phyloP scores from a whole-genome alignment of 2,329 filamentous ascomycete genomes.

The Fusarium pilosicola region DNA sequence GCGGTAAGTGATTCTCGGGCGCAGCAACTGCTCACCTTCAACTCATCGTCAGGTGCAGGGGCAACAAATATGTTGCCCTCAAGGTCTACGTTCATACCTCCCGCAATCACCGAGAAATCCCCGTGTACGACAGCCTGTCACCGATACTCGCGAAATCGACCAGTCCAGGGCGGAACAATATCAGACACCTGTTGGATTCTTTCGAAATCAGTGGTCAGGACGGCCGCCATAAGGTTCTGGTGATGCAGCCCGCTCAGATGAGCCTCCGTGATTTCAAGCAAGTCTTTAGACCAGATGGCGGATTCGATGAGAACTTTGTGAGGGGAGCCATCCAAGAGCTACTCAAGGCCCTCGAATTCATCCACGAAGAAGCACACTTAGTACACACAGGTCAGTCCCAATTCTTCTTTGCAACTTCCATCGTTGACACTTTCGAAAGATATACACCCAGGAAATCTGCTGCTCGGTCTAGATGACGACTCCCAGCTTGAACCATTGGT shows the following conservation, averaged over 20 bases:
- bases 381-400: conserved; percentile 47
- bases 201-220: conserved; percentile 36
- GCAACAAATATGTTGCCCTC: conserved; percentile 32
- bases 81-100: conserved; percentile 47
- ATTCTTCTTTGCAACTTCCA: too few species aligned
- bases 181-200: conserved; percentile 31
- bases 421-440: conserved; percentile 21
- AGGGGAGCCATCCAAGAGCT: conserved; percentile 46
- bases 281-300: conserved; percentile 35
- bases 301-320: conserved; percentile 44
- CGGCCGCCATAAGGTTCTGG: conserved; percentile 35
- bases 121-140: conserved; percentile 6
- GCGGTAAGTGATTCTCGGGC: too few species aligned
- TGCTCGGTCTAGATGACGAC: conserved; percentile 38
- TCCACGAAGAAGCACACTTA: conserved; percentile 47
- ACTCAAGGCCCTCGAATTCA: conserved; percentile 49
- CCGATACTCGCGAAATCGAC: neutral
- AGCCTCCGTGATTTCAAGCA: conserved; percentile 47
- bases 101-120: conserved; percentile 35
- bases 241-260: conserved; percentile 44
- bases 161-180: conserved; percentile 9
- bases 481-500: conserved; percentile 35
- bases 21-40: too few species aligned
- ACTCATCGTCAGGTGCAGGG: too few species aligned
- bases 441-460: conserved; percentile 42